Evolutionary conservation across 2,329 filamentous ascomycete genomes (phyloP).

Genomic region (Botrytis galanthina): DNA sequence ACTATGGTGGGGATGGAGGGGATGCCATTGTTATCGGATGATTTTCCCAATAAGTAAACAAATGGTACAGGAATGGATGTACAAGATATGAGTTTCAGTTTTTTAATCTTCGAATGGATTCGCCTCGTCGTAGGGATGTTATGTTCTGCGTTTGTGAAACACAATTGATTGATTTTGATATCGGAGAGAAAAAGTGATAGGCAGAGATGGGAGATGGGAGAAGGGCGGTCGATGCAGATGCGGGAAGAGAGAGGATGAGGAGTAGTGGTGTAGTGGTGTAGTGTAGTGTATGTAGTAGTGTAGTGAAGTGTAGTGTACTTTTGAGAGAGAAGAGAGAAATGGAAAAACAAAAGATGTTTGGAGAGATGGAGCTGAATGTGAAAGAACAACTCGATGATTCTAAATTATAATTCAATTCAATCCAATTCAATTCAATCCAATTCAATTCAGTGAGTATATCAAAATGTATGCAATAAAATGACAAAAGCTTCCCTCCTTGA

Average conservation of each 20-base stretch:
- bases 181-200: background rate
- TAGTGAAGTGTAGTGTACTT: background rate
- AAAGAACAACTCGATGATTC: too few species aligned
- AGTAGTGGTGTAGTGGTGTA: too few species aligned
- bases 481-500: background rate
- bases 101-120: background rate
- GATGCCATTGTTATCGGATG: conserved; percentile 15
- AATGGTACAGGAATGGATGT: background rate
- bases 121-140: background rate
- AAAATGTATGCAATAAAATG: background rate
- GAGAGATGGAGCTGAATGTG: too few species aligned
- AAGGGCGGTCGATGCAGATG: background rate
- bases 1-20: conserved; percentile 21
- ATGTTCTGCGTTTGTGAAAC: background rate
- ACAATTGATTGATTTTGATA: background rate
- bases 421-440: too few species aligned
- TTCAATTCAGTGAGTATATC: too few species aligned
- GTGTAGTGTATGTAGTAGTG: background rate
- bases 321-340: background rate
- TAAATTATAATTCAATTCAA: too few species aligned
- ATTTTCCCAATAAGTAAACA: background rate
- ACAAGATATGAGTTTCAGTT: background rate
- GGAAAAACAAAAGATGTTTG: background rate
- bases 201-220: background rate
- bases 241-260: background rate